Conservation (phyloP, 768 basidiomycete species). For the Podaxis mareebaensis region DNA sequence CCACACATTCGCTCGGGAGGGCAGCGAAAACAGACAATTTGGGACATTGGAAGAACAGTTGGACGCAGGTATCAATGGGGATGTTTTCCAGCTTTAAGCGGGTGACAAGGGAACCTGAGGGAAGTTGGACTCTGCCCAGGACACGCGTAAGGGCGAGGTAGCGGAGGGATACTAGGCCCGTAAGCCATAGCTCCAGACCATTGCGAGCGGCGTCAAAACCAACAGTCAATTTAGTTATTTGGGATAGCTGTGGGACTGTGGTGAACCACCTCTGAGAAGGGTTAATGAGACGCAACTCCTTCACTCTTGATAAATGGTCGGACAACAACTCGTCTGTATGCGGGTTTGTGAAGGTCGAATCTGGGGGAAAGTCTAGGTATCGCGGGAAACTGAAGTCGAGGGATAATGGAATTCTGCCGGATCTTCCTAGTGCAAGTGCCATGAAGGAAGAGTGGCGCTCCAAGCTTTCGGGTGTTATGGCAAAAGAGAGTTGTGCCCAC, state of each 20-base stretch:
- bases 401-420: background rate
- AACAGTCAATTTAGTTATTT: background rate
- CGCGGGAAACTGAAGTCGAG: background rate
- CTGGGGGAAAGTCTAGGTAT: no score
- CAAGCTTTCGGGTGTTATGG: no score
- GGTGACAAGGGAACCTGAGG: background rate
- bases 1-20: background rate
- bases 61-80: background rate
- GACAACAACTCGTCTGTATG: background rate
- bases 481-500: background rate
- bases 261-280: background rate
- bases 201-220: background rate
- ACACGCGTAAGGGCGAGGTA: no score
- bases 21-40: background rate
- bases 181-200: no score
- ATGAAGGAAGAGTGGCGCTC: background rate
- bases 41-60: background rate
- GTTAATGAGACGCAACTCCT: background rate
- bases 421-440: background rate
- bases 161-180: no score
- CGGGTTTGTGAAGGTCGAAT: background rate
- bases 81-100: background rate
- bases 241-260: background rate
- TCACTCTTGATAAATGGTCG: background rate
- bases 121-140: no score